A percentile compares a stretch with the other conserved stretches of the same genome.
These are phyloP conservation scores for Epichloe bromicola DNA, from an alignment of 2,329 filamentous ascomycete species.

Conservation along the genomic window DNA sequence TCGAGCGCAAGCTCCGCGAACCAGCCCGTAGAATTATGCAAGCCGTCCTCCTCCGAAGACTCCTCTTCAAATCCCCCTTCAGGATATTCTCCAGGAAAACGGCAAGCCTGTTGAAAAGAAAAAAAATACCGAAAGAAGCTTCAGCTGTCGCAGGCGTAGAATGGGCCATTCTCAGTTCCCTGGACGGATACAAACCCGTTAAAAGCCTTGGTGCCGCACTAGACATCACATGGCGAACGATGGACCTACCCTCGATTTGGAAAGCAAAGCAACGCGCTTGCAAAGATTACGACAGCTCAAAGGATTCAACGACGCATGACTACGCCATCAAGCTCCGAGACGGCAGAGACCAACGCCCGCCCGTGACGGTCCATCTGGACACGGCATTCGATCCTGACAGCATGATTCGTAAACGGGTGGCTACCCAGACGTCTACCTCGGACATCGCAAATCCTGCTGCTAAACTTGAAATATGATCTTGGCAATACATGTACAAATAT, in stretches of 20 bases:
- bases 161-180: conserved; percentile 17
- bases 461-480: background rate
- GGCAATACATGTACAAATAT: background rate
- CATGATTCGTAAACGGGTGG: background rate
- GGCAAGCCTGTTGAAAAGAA: conserved; percentile 8
- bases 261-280: background rate
- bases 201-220: conserved; percentile 16
- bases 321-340: conserved; percentile 7
- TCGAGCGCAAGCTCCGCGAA: conserved; percentile 17
- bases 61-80: conserved; percentile 14
- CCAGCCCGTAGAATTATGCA: conserved; percentile 13
- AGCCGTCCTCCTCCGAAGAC: conserved; percentile 14
- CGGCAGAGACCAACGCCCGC: background rate
- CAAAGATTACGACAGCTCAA: background rate
- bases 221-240: conserved; percentile 13
- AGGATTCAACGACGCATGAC: background rate
- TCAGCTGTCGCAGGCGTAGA: conserved; percentile 15
- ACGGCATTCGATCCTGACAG: conserved; percentile 1
- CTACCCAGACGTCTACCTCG: background rate
- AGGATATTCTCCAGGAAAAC: conserved; percentile 17
- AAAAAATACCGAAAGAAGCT: conserved; percentile 9
- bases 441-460: background rate
- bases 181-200: conserved; percentile 16
- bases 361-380: conserved; percentile 1
- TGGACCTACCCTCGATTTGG: conserved; percentile 10